Evolutionary conservation across 306 rosid genomes (phyloP).

Genomic region (Rubus idaeus): DNA sequence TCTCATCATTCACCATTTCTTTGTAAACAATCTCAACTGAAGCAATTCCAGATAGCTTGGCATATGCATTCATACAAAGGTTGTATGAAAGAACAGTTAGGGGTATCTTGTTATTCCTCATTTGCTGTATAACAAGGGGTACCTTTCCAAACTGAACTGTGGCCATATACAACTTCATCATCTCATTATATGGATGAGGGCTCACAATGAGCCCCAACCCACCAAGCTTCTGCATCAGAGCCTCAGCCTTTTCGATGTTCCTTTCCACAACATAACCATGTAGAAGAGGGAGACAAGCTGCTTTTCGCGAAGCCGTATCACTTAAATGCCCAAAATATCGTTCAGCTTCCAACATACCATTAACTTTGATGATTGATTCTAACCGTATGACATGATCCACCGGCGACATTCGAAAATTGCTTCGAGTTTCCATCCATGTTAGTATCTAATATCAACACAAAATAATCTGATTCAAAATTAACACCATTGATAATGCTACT

Average conservation of each 20-base stretch:
- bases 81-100: slow-evolving; percentile 76
- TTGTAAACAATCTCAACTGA: slow-evolving; percentile 55
- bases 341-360: slow-evolving; percentile 64
- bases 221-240: slow-evolving; percentile 64
- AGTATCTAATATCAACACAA: slow-evolving; percentile 44
- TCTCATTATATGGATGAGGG: slow-evolving; percentile 71
- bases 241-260: slow-evolving; percentile 59
- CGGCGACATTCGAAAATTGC: slow-evolving; percentile 32
- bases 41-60: slow-evolving; percentile 41
- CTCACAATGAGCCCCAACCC: slow-evolving; percentile 58
- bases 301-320: slow-evolving; percentile 53
- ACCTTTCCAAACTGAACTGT: slow-evolving; percentile 60
- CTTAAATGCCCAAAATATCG: slow-evolving; percentile 51
- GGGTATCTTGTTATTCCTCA: slow-evolving; percentile 65
- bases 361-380: slow-evolving; percentile 49
- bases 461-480: not conserved
- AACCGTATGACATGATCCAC: slow-evolving; percentile 57
- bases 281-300: slow-evolving; percentile 58
- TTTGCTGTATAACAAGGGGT: slow-evolving; percentile 57
- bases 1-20: slow-evolving; percentile 58
- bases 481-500: not conserved
- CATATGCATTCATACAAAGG: slow-evolving; percentile 76
- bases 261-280: slow-evolving; percentile 52
- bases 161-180: slow-evolving; percentile 80
- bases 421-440: slow-evolving; percentile 58